These are phyloP conservation scores for Hirschfeldia incana DNA, from an alignment of 345 rosid genomes.

Conservation along the genomic window DNA sequence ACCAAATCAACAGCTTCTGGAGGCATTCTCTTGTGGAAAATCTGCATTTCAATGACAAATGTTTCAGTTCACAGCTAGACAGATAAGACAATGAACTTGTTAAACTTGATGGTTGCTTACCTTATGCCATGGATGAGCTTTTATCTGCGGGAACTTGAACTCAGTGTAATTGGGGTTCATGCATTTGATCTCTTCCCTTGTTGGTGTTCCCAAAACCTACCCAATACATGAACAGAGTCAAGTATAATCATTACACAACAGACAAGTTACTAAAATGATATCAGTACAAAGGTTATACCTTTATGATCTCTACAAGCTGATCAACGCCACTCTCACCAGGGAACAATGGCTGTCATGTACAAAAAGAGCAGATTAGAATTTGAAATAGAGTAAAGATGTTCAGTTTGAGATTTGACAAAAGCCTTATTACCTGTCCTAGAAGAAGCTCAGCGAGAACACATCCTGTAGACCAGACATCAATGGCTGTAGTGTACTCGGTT, in stretches of 20 bases:
- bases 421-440: conserved; percentile 62
- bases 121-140: conserved; percentile 99
- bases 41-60: conserved; percentile 42
- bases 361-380: conserved; percentile 16
- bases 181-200: conserved; percentile 97
- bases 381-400: background rate
- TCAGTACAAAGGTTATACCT: conserved; percentile 49
- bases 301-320: conserved; percentile 83
- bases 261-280: background rate
- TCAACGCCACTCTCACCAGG: conserved; percentile 93
- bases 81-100: background rate
- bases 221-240: background rate
- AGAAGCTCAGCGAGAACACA: conserved; percentile 89
- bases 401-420: background rate
- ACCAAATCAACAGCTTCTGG: conserved; percentile 98
- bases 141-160: conserved; percentile 92
- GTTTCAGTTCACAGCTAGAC: background rate
- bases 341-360: conserved; percentile 70
- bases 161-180: conserved; percentile 97
- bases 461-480: conserved; percentile 86
- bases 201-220: conserved; percentile 94
- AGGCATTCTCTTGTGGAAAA: conserved; percentile 95
- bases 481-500: conserved; percentile 81
- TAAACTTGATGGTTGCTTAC: conserved; percentile 21
- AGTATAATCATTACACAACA: background rate